Conservation (phyloP, 2,329 filamentous ascomycete species). For the Zymoseptoria ardabiliae region DNA sequence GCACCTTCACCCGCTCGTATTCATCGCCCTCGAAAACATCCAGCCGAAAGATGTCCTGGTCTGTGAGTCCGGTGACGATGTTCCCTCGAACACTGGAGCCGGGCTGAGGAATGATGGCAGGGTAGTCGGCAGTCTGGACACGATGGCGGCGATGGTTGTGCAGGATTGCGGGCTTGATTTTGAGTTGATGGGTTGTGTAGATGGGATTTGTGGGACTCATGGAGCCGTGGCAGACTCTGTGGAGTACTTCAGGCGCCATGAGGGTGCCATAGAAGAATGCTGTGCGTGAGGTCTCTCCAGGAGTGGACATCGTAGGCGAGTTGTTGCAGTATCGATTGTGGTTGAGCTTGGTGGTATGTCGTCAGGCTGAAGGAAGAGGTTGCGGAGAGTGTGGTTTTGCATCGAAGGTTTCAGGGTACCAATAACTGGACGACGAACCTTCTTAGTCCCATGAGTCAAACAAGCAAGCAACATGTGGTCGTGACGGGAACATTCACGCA, state of each 20-base stretch:
- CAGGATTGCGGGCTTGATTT: constrained; percentile 68
- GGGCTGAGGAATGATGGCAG: constrained; percentile 55
- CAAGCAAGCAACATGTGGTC: neutral
- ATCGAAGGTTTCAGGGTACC: neutral
- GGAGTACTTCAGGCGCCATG: constrained; percentile 84
- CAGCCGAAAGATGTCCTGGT: constrained; percentile 65
- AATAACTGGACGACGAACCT: neutral
- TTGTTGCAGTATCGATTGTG: neutral
- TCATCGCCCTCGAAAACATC: constrained; percentile 62
- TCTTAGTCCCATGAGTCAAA: neutral
- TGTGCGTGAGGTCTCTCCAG: constrained; percentile 29
- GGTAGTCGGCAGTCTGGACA: constrained; percentile 68
- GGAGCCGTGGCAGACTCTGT: constrained; percentile 69
- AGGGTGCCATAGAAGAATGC: constrained; percentile 62
- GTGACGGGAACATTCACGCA: neutral
- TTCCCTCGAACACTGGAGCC: constrained; percentile 60
- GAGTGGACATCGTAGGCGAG: neutral
- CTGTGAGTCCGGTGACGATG: constrained; percentile 69
- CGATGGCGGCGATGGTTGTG: constrained; percentile 63
- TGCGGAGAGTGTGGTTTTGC: neutral
- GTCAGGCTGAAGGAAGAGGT: neutral
- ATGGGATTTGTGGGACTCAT: constrained; percentile 45
- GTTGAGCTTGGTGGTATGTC: neutral
- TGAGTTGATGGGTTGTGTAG: constrained; percentile 43
- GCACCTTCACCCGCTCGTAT: constrained; percentile 1